Percentiles rank a stretch among this genome's conserved stretches.
These are phyloP conservation scores for Penicillium occitanis DNA, from an alignment of 2,329 filamentous ascomycete genomes.

Conservation along the genomic window DNA sequence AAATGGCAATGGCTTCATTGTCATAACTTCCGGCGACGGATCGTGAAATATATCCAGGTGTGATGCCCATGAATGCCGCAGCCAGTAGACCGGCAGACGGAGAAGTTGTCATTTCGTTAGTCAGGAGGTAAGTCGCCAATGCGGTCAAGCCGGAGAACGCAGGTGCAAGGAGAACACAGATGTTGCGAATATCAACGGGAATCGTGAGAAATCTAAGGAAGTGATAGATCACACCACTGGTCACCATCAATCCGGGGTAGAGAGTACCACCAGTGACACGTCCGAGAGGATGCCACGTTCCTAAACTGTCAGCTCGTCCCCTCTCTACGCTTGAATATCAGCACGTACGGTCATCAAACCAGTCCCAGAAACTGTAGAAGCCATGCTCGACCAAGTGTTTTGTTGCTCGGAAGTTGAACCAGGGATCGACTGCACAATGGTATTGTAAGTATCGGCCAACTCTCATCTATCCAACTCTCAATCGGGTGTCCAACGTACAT, in stretches of 20 bases:
- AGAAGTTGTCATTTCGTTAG: conserved; percentile 94
- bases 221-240: conserved; percentile 95
- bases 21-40: conserved; percentile 98
- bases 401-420: conserved; percentile 99
- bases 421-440: conserved; percentile 78
- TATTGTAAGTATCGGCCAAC: conserved; percentile 18
- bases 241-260: conserved; percentile 98
- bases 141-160: conserved; percentile 93
- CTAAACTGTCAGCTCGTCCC: conserved; percentile 40
- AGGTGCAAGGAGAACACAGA: conserved; percentile 93
- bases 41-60: conserved; percentile 94
- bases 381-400: conserved; percentile 97
- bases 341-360: conserved; percentile 90
- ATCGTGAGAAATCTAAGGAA: conserved; percentile 82
- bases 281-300: conserved; percentile 97
- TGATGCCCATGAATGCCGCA: conserved; percentile 94
- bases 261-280: conserved; percentile 98
- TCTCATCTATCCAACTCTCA: neutral
- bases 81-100: conserved; percentile 92
- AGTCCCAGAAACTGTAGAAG: conserved; percentile 99
- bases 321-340: conserved; percentile 13
- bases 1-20: conserved; percentile 99
- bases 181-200: conserved; percentile 97
- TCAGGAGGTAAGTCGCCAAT: conserved; percentile 88
- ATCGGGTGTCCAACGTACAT: conserved; percentile 64